phyloP scores from a whole-genome alignment of 371 early-diverging fungal genomes.

The Apophysomyces trapeziformis region DNA sequence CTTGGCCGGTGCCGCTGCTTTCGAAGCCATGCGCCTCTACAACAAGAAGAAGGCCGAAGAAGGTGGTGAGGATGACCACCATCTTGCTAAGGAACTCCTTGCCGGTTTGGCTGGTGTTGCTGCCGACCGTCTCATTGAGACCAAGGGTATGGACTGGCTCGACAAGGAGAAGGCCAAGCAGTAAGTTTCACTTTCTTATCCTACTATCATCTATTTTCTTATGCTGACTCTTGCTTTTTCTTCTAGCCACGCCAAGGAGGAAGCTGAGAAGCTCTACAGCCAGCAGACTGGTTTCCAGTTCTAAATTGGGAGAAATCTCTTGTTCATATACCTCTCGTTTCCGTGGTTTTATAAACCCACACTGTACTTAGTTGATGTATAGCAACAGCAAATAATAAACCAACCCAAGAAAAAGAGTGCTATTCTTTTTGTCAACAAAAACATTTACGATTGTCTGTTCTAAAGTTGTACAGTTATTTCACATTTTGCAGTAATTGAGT shows the following conservation, averaged over 20 bases:
- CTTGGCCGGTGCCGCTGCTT: conserved; percentile 43
- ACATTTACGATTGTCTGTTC: background rate
- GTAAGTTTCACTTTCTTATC: background rate
- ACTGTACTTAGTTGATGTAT: conserved; percentile 9
- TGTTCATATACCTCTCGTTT: conserved; percentile 9
- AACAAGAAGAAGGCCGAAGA: conserved; percentile 30
- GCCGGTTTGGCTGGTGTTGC: conserved; percentile 35
- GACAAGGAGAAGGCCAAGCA: conserved; percentile 23
- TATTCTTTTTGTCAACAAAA: conserved; percentile 3
- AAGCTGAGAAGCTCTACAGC: conserved; percentile 19
- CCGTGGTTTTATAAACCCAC: background rate
- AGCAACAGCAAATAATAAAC: background rate
- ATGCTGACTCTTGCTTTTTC: background rate
- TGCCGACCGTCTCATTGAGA: conserved; percentile 15
- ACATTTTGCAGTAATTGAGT: no score
- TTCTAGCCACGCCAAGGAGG: conserved; percentile 21
- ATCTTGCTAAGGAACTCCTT: conserved; percentile 44
- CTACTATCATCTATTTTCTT: background rate
- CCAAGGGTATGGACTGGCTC: conserved; percentile 22
- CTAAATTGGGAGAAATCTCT: conserved; percentile 8
- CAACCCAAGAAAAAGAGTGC: background rate
- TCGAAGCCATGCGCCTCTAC: conserved; percentile 42
- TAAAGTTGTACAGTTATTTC: background rate
- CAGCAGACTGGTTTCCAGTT: conserved; percentile 19
- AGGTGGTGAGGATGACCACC: conserved; percentile 28